A percentile compares a stretch with the other conserved stretches of the same genome.
Conservation (phyloP, 192 early-diverging fungal genomes). For the Phlyctochytrium arcticum region DNA sequence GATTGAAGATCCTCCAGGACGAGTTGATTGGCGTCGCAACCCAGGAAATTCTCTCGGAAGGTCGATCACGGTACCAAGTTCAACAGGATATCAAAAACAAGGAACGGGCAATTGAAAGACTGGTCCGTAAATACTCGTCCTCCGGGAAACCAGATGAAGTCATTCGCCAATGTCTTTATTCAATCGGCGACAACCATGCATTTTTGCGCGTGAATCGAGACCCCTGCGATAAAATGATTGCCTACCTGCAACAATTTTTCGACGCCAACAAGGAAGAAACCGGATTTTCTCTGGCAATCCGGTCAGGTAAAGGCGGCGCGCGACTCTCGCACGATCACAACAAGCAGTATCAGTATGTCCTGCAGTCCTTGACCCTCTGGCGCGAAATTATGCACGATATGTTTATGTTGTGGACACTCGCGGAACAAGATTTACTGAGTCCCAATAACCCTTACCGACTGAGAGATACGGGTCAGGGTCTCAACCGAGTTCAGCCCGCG, state of each 20-base stretch:
- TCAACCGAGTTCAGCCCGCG: constrained; percentile 90
- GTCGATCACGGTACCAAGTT: constrained; percentile 30
- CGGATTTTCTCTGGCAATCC: constrained; percentile 76
- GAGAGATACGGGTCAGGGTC: constrained; percentile 93
- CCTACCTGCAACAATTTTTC: constrained; percentile 72
- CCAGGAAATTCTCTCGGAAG: constrained; percentile 49
- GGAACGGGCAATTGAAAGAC: constrained; percentile 83
- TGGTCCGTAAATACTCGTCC: constrained; percentile 78
- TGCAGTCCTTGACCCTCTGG: constrained; percentile 93
- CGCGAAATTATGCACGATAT: constrained; percentile 93
- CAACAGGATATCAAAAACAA: constrained; percentile 87
- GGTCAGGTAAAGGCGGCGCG: constrained; percentile 74
- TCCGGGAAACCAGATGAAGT: constrained; percentile 15
- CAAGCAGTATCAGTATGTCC: constrained; percentile 89
- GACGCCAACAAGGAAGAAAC: constrained; percentile 49
- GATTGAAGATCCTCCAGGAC: constrained; percentile 69
- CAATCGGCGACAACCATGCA: constrained; percentile 96
- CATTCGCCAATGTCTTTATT: constrained; percentile 85
- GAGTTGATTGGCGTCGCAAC: constrained; percentile 71
- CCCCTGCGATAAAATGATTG: constrained; percentile 89
- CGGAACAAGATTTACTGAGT: constrained; percentile 82
- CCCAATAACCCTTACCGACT: constrained; percentile 79
- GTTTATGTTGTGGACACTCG: constrained; percentile 91
- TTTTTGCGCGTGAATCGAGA: constrained; percentile 78
- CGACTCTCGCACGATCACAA: constrained; percentile 89